Evolutionary conservation across 75 land plant genomes (phyloP).

Genomic region (Gnetum montanum): DNA sequence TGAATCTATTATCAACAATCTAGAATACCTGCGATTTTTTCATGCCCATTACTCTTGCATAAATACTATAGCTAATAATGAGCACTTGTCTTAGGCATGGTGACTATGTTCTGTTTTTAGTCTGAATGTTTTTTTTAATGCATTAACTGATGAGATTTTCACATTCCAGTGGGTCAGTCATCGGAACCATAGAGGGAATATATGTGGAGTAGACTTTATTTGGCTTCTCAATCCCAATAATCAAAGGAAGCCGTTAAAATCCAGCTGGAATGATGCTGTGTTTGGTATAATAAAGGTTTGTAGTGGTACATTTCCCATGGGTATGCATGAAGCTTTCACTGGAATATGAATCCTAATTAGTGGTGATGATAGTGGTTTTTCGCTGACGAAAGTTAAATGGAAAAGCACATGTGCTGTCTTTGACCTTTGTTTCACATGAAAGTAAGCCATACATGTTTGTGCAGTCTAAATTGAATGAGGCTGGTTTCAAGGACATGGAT

Average conservation of each 20-base stretch:
- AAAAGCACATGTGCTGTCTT: not conserved
- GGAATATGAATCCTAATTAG: not conserved
- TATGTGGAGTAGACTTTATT: conserved; percentile 93
- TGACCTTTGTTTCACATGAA: not conserved
- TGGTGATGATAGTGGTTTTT: not conserved
- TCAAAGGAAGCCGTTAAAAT: conserved; percentile 33
- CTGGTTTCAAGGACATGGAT: conserved; percentile 31
- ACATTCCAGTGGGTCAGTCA: conserved; percentile 80
- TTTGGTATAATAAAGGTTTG: conserved; percentile 79
- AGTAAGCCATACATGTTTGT: no score
- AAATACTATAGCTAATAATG: no score
- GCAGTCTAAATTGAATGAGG: conserved; percentile 37
- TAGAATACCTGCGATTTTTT: no score
- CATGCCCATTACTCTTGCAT: no score
- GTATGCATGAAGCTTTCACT: not conserved
- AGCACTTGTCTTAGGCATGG: no score
- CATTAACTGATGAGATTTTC: not conserved
- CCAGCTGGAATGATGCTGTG: conserved; percentile 82
- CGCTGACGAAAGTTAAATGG: not conserved
- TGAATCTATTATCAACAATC: no score
- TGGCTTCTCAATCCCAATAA: conserved; percentile 85
- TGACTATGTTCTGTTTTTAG: not conserved
- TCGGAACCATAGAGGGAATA: conserved; percentile 83
- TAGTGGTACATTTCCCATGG: not conserved
- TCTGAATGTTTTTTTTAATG: not conserved